phyloP scores from a whole-genome alignment of 257 asterid genomes.

The Primulina tabacum region DNA sequence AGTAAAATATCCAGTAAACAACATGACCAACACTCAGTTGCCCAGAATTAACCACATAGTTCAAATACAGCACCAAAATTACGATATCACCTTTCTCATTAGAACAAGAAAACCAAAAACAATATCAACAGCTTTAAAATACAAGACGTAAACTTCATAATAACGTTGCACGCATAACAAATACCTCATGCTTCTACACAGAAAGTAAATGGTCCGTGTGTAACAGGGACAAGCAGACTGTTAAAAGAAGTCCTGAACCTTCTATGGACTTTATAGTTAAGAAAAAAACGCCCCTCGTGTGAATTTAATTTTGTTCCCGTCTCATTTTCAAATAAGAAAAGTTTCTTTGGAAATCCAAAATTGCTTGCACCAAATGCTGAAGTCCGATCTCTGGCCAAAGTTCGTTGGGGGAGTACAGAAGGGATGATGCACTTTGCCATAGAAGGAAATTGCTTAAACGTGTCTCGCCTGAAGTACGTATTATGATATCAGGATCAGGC shows the following conservation, averaged over 20 bases:
- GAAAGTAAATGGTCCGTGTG: background rate
- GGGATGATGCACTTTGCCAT: conserved; percentile 70
- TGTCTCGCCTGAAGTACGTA: conserved; percentile 79
- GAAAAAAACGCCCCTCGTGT: background rate
- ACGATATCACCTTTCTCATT: conserved; percentile 23
- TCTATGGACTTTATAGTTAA: background rate
- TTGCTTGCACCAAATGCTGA: conserved; percentile 54
- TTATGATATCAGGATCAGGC: conserved; percentile 70
- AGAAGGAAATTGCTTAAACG: conserved; percentile 78
- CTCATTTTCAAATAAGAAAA: conserved; percentile 43
- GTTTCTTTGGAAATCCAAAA: conserved; percentile 62
- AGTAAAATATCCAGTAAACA: background rate
- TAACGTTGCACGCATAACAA: background rate
- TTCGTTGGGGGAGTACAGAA: conserved; percentile 58
- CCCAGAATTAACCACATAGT: conserved; percentile 13
- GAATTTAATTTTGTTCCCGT: conserved; percentile 32
- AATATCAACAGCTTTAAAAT: conserved; percentile 9
- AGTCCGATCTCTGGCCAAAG: conserved; percentile 85
- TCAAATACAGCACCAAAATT: conserved; percentile 9
- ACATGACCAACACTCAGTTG: background rate
- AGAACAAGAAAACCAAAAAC: background rate
- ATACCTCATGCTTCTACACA: background rate
- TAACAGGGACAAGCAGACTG: conserved; percentile 18
- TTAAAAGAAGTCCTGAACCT: conserved; percentile 16
- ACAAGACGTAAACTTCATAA: background rate